A percentile compares a stretch with the other conserved stretches of the same genome.
Evolutionary conservation across 2,329 filamentous ascomycete genomes (phyloP).

Genomic region (Penicillium frequentans): DNA sequence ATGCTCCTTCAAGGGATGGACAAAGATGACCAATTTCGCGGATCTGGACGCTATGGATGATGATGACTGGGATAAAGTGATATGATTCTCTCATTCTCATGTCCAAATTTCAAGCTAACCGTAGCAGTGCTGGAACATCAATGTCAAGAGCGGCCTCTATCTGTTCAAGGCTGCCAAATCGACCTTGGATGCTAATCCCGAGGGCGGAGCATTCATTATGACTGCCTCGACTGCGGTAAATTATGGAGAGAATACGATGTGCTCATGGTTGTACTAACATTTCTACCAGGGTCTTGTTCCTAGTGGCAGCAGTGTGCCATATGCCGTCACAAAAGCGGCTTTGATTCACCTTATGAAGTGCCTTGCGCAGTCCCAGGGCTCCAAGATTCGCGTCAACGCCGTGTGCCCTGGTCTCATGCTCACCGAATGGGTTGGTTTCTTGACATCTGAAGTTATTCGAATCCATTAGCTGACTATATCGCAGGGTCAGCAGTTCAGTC

Average conservation of each 20-base stretch:
- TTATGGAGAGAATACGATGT: not conserved
- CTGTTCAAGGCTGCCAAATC: slow-evolving; percentile 59
- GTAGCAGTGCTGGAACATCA: slow-evolving; percentile 59
- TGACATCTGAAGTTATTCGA: not conserved
- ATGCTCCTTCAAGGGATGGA: slow-evolving; percentile 54
- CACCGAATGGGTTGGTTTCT: slow-evolving; percentile 62
- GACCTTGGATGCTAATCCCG: slow-evolving; percentile 60
- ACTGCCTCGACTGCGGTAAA: slow-evolving; percentile 62
- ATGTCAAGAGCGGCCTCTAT: slow-evolving; percentile 57
- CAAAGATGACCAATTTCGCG: slow-evolving; percentile 57
- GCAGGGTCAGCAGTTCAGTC: slow-evolving; percentile 57
- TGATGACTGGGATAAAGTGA: slow-evolving; percentile 63
- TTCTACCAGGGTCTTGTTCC: slow-evolving; percentile 47
- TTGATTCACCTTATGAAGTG: slow-evolving; percentile 67
- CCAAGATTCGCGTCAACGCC: slow-evolving; percentile 64
- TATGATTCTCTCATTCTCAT: not conserved
- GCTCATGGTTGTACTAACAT: not conserved
- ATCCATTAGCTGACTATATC: slow-evolving; percentile 2
- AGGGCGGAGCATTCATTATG: slow-evolving; percentile 64
- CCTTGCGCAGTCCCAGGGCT: slow-evolving; percentile 61
- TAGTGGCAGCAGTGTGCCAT: slow-evolving; percentile 64
- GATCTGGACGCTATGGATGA: slow-evolving; percentile 60
- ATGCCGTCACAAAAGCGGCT: slow-evolving; percentile 75
- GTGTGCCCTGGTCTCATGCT: slow-evolving; percentile 64
- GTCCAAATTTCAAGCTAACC: not conserved